Evolutionary conservation across 164 flowering plant species (phyloP), one percentile per base, ranked within the genome.

Genomic region (Chloranthus sessilifolius): DNA sequence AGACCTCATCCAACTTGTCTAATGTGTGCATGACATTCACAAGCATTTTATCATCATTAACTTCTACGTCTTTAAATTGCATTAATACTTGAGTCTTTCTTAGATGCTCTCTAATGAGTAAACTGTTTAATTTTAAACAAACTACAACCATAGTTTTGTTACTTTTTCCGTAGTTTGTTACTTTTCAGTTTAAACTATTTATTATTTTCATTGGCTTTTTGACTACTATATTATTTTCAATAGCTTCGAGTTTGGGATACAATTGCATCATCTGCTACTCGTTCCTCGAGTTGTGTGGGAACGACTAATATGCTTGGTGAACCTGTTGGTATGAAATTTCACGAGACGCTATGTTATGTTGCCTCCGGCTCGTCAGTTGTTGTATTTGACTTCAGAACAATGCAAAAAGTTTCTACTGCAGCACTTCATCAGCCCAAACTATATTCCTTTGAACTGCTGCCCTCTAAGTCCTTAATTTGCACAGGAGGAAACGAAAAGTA

Each of bases 211-310:
- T 8, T 24, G 29, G 9, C n/a, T 23, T 17, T 47, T 29, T 60
- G 47, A 30, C 16, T n/a, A n/a, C 26, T 44, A 40, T 5, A 26
- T 15, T 14, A 14, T 47, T 51, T 2, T 55, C 28, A n/a, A 35
- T 44, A 85, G 95, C 68, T 78, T 35, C 70, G 74, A 58, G 82
- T 78, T 35, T 85, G 95, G 89, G 89, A 85, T 67, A 60, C 79
- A 34, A 54, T 56, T 58, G 22, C 67, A 31, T 71, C 87, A 40
- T 67, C 85, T 53, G 59, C 69, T 39, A 43, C 45, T 69, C 80
- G 71, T 35, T 69, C 74, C 27, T 71, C 85, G 31, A 59, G 74
- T 47, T 82, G 82, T 64, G 82, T 85, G 48, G 95, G 89, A 53
- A 80, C 59, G 74, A 52, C 75, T 45, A 57, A 68, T 53, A 52